Evolutionary conservation across 306 rosid genomes (phyloP).

Genomic region (cucumber (Cucumis sativus)): Cucumber_9930_V3 NC_026657.2:4176001-4176500

Average conservation of each 20-base stretch:
- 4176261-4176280: constrained; percentile 8
- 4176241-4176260: constrained; percentile 6
- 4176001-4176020: constrained; percentile 71
- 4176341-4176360: constrained; percentile 6
- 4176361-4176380: constrained; percentile 11
- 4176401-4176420: constrained; percentile 27
- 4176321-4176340: constrained; percentile 17
- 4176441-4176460: constrained; percentile 8
- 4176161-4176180: constrained; percentile 90
- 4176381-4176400: constrained; percentile 33
- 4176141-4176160: constrained; percentile 96
- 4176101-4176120: neutral
- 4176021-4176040: constrained; percentile 99
- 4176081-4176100: neutral
- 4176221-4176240: constrained; percentile 37
- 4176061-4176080: neutral
- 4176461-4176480: constrained; percentile 56
- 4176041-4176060: constrained; percentile 37
- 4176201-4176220: constrained; percentile 64
- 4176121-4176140: neutral
- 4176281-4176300: neutral
- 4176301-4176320: neutral
- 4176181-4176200: constrained; percentile 75
- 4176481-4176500: constrained; percentile 37
- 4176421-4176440: constrained; percentile 11